Conservation (phyloP, 31 red algal genomes). For the Asparagopsis taxiformis region DNA sequence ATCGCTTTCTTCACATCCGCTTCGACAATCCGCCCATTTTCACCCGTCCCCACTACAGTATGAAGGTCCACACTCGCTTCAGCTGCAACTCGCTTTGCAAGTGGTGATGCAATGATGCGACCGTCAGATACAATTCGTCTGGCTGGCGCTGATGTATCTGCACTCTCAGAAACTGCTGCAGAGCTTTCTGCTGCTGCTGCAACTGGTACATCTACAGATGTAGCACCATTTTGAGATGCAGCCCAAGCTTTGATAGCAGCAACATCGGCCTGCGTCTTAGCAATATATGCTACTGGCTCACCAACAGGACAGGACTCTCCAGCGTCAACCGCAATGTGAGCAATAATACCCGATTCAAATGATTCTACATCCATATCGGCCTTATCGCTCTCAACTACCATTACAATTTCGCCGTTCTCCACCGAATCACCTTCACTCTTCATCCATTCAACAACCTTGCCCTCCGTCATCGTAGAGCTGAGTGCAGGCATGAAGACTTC, state of each 20-base stretch:
- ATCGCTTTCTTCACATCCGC: constrained; percentile 65
- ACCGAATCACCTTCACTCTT: constrained; percentile 82
- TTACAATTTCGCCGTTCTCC: constrained; percentile 75
- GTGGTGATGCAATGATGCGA: constrained; percentile 83
- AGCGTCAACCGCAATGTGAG: constrained; percentile 60
- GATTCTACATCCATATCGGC: constrained; percentile 98
- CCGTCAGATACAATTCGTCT: constrained; percentile 58
- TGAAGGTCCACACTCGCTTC: constrained; percentile 77
- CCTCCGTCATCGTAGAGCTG: constrained; percentile 95
- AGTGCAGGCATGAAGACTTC: constrained; percentile 95
- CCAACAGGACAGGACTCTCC: constrained; percentile 72
- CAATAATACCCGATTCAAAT: constrained; percentile 84
- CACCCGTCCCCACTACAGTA: constrained; percentile 63
- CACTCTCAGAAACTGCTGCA: constrained; percentile 10
- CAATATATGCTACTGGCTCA: constrained; percentile 78
- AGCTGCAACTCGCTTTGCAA: constrained; percentile 76
- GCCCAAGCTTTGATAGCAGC: constrained; percentile 77
- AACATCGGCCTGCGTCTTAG: constrained; percentile 67
- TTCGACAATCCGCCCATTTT: constrained; percentile 80
- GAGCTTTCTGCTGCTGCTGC: constrained; percentile 4
- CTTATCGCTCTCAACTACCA: constrained; percentile 98
- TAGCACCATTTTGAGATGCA: neutral
- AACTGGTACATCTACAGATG: neutral
- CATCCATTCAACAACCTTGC: constrained; percentile 88
- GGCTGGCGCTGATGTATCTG: neutral